Percentiles rank a stretch among this genome's conserved stretches.
Evolutionary conservation across 148 eudicot genomes (phyloP).

Genomic region (Amaranthus cruentus): DNA sequence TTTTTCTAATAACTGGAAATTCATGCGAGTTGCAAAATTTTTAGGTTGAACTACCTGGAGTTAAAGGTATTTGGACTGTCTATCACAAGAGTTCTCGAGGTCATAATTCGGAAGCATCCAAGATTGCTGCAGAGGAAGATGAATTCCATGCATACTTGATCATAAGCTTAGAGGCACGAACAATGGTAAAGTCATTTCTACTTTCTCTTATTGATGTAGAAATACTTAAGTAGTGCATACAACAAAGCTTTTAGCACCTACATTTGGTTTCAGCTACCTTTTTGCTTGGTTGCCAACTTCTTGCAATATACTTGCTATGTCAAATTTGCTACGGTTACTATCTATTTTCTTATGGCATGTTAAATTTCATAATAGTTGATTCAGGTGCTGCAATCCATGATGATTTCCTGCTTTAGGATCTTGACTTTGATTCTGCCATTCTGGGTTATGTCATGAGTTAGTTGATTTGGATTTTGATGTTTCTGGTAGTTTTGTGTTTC

Average conservation of each 20-base stretch:
- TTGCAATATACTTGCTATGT: not conserved
- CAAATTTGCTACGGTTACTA: not conserved
- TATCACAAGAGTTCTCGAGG: slow-evolving; percentile 87
- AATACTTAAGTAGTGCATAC: not conserved
- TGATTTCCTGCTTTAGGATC: not conserved
- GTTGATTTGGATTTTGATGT: too few relatives aligned
- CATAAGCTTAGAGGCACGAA: slow-evolving; percentile 86
- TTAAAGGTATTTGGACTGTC: slow-evolving; percentile 97
- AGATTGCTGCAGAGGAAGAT: slow-evolving; percentile 68
- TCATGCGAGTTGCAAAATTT: slow-evolving; percentile 4
- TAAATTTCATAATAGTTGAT: not conserved
- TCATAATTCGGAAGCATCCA: slow-evolving; percentile 67
- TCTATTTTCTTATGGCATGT: not conserved
- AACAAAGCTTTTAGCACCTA: not conserved
- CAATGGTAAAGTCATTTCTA: slow-evolving; percentile 58
- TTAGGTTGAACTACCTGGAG: slow-evolving; percentile 81
- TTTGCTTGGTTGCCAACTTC: not conserved
- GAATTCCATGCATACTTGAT: slow-evolving; percentile 97
- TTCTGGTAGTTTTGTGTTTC: too few relatives aligned
- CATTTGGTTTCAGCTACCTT: not conserved
- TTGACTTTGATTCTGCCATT: too few relatives aligned
- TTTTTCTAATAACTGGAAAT: not conserved
- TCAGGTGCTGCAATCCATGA: not conserved
- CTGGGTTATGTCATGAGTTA: too few relatives aligned
- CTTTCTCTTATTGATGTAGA: slow-evolving; percentile 6